Conservation (phyloP, 2,329 filamentous ascomycete species). For the Botrytis tulipae region DNA sequence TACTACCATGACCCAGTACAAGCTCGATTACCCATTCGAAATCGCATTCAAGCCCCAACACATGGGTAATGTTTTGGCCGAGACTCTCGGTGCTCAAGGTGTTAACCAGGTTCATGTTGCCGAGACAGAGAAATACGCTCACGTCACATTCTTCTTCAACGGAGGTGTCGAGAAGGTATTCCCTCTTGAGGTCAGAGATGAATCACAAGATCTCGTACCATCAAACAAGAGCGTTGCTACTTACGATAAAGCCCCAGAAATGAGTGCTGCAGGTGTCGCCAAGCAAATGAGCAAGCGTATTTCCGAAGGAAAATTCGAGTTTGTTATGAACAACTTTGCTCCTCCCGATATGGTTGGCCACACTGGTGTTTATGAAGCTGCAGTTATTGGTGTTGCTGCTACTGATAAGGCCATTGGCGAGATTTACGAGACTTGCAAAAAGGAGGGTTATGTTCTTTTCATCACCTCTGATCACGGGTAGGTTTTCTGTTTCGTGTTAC, state of each 20-base stretch:
- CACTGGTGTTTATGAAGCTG: slow-evolving; percentile 95
- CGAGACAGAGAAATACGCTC: slow-evolving; percentile 98
- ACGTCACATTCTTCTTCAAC: slow-evolving; percentile 99
- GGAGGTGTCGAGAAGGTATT: slow-evolving; percentile 97
- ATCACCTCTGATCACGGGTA: slow-evolving; percentile 92
- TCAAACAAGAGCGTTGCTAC: slow-evolving; percentile 89
- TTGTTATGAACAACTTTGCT: slow-evolving; percentile 99
- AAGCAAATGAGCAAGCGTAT: slow-evolving; percentile 88
- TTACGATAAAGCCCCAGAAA: slow-evolving; percentile 92
- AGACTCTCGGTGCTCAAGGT: slow-evolving; percentile 88
- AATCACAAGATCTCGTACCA: slow-evolving; percentile 73
- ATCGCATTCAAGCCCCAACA: slow-evolving; percentile 90
- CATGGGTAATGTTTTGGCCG: slow-evolving; percentile 97
- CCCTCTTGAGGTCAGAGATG: slow-evolving; percentile 84
- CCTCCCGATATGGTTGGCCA: slow-evolving; percentile 99
- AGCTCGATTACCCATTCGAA: slow-evolving; percentile 88
- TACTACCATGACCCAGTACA: slow-evolving; percentile 98
- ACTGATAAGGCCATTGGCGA: slow-evolving; percentile 93
- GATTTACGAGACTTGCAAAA: slow-evolving; percentile 91
- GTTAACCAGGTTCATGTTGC: slow-evolving; percentile 94
- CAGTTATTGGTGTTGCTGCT: slow-evolving; percentile 76
- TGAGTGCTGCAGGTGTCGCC: slow-evolving; percentile 89
- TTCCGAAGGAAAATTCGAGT: slow-evolving; percentile 81
- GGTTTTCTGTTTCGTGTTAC: slow-evolving; percentile 35
- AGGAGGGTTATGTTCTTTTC: slow-evolving; percentile 89